phyloP scores from a whole-genome alignment of 2,329 filamentous ascomycete genomes.

The Huntiella omanensis region DNA sequence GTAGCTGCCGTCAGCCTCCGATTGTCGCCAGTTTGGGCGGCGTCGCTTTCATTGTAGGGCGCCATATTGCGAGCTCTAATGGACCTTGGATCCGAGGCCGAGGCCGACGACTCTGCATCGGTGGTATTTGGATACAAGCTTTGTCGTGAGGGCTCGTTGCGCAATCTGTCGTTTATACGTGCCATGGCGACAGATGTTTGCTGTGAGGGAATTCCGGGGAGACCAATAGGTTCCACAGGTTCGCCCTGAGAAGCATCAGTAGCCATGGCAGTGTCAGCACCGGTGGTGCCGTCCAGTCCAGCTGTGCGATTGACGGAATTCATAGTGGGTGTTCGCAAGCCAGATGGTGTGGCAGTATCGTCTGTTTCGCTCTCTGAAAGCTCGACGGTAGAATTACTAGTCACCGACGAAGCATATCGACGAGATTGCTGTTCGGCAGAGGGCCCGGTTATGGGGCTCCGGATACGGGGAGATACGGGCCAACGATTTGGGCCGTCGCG shows the following conservation, averaged over 20 bases:
- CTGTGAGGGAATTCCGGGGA: slow-evolving; percentile 47
- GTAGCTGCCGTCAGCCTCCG: slow-evolving; percentile 25
- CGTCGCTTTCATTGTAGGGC: slow-evolving; percentile 39
- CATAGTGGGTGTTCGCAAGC: slow-evolving; percentile 36
- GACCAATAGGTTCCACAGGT: slow-evolving; percentile 80
- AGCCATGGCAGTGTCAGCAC: slow-evolving; percentile 17
- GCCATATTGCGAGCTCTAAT: slow-evolving; percentile 2
- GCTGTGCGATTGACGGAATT: slow-evolving; percentile 30
- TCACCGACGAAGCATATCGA: slow-evolving; percentile 5
- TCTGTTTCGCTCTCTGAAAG: slow-evolving; percentile 34
- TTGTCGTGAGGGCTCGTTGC: slow-evolving; percentile 7
- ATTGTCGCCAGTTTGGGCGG: slow-evolving; percentile 26
- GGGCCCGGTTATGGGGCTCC: slow-evolving; percentile 31
- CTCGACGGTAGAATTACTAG: slow-evolving; percentile 11
- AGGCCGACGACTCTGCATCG: slow-evolving; percentile 6
- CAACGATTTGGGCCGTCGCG: slow-evolving; percentile 34
- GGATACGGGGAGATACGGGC: slow-evolving; percentile 59
- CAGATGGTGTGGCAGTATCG: slow-evolving; percentile 27
- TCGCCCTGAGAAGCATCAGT: slow-evolving; percentile 31
- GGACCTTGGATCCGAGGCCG: slow-evolving; percentile 1
- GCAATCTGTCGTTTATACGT: slow-evolving; percentile 31
- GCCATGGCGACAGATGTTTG: slow-evolving; percentile 27
- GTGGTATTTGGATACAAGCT: not conserved
- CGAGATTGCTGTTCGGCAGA: not conserved
- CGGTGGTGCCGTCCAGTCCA: no score